These are phyloP conservation scores for Paramecium caudatum DNA, from an alignment of 73 alveolate genomes.

Conservation along the genomic window DNA sequence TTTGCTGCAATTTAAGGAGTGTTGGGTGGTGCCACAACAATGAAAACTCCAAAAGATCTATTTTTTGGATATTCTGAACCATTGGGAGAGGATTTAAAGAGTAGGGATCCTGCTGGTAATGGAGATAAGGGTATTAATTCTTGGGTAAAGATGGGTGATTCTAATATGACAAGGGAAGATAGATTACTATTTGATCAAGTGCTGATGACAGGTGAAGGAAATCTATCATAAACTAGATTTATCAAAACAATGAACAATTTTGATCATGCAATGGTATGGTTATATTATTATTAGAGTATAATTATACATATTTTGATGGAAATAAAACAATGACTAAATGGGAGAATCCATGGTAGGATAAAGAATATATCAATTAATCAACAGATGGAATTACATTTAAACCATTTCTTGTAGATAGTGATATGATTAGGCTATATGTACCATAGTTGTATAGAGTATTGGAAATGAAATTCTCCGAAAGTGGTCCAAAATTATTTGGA, in stretches of 20 bases:
- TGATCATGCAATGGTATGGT: conserved; percentile 20
- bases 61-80: conserved; percentile 48
- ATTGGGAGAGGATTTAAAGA: conserved; percentile 43
- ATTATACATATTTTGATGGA: conserved; percentile 63
- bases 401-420: not conserved
- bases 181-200: not conserved
- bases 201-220: conserved; percentile 3
- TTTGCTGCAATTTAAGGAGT: conserved; percentile 29
- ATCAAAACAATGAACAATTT: not conserved
- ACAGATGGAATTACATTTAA: conserved; percentile 61
- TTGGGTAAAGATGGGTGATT: conserved; percentile 66
- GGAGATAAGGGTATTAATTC: conserved; percentile 38
- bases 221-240: conserved; percentile 11
- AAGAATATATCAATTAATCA: conserved; percentile 12
- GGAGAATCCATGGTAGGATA: conserved; percentile 58
- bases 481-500: conserved; percentile 21
- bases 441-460: conserved; percentile 33
- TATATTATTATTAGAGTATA: not conserved
- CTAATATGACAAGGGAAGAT: conserved; percentile 52
- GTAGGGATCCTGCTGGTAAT: conserved; percentile 56
- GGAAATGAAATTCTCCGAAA: not conserved
- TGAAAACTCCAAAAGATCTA: conserved; percentile 38
- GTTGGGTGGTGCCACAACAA: conserved; percentile 17
- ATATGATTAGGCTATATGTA: not conserved
- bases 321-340: conserved; percentile 8